Conservation (phyloP, 2,329 filamentous ascomycete species). For the Scytalidium sp. region DNA sequence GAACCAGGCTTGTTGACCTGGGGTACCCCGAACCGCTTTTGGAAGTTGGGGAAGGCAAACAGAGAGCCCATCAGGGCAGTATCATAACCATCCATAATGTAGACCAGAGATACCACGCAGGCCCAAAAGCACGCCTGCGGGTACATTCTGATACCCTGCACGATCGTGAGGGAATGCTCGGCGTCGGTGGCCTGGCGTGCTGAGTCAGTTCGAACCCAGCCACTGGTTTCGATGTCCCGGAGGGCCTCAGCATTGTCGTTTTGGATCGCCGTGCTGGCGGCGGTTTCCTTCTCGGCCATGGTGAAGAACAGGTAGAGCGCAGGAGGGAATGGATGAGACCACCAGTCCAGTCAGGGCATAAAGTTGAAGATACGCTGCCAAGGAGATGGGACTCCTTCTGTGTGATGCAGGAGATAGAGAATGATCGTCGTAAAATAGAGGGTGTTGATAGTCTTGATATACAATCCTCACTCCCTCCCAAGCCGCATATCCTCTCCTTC, state of each 20-base stretch:
- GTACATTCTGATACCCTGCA: conserved; percentile 18
- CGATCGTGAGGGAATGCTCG: conserved; percentile 17
- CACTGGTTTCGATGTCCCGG: neutral
- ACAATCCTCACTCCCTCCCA: neutral
- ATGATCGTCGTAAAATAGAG: neutral
- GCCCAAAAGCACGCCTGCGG: conserved; percentile 25
- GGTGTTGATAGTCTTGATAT: neutral
- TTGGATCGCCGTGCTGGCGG: neutral
- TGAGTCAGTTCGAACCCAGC: neutral
- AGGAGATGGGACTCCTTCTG: neutral
- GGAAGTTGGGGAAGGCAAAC: conserved; percentile 27
- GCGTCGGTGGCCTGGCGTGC: conserved; percentile 15
- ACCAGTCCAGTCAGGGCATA: neutral
- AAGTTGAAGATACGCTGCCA: neutral
- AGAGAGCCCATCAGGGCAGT: conserved; percentile 30
- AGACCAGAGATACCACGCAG: conserved; percentile 32
- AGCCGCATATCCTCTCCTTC: neutral
- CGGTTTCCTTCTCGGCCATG: neutral
- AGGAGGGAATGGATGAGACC: neutral
- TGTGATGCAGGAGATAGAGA: neutral
- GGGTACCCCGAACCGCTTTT: conserved; percentile 25
- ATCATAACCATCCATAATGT: conserved; percentile 42
- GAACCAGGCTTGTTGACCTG: conserved; percentile 16
- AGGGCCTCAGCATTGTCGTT: neutral
- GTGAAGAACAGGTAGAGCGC: neutral